These are phyloP conservation scores for Catenaria anguillulae DNA, from an alignment of 371 early-diverging fungal genomes.

Conservation along the genomic window DNA sequence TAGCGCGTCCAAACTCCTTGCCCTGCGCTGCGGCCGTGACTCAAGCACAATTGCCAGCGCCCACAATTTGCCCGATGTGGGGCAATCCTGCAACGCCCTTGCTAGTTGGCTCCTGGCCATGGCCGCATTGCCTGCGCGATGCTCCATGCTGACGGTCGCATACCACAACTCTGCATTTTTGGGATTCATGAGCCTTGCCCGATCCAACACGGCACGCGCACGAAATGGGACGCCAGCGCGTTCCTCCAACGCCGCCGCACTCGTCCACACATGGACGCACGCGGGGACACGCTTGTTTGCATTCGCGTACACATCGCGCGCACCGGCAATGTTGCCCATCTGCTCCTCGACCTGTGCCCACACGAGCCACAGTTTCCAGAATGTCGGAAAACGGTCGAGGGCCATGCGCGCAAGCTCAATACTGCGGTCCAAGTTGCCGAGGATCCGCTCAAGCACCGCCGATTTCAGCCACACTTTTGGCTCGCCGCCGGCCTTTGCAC, in stretches of 20 bases:
- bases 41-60: constrained; percentile 75
- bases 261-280: constrained; percentile 63
- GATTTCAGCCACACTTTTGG: constrained; percentile 89
- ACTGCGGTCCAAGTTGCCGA: constrained; percentile 48
- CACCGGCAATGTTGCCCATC: constrained; percentile 37
- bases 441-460: constrained; percentile 67
- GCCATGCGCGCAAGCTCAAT: constrained; percentile 53
- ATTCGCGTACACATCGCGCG: constrained; percentile 54
- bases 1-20: constrained; percentile 75
- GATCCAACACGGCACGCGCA: constrained; percentile 73
- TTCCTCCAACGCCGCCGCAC: constrained; percentile 63
- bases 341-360: constrained; percentile 59
- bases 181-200: constrained; percentile 69
- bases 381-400: constrained; percentile 48
- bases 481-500: constrained; percentile 34
- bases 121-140: constrained; percentile 44
- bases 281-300: constrained; percentile 69
- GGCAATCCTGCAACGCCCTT: constrained; percentile 84
- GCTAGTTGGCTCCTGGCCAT: constrained; percentile 67
- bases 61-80: constrained; percentile 74
- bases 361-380: constrained; percentile 87
- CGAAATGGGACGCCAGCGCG: constrained; percentile 52
- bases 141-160: constrained; percentile 72
- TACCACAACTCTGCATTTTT: constrained; percentile 69
- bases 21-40: constrained; percentile 72